phyloP scores from a whole-genome alignment of 768 basidiomycete species.

The Pulveroboletus sp. region DNA sequence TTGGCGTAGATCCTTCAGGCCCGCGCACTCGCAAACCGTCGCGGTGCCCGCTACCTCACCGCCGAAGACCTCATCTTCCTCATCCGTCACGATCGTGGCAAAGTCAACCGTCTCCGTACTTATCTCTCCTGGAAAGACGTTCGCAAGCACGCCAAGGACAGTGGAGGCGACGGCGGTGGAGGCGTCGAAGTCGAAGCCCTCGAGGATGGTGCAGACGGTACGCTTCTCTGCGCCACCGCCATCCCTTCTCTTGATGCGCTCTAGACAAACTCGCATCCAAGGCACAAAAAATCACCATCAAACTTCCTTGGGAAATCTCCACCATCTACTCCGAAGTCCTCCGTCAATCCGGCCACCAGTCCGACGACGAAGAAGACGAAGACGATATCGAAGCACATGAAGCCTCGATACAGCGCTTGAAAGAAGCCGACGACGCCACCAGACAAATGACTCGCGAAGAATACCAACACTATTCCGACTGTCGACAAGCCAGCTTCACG shows the following conservation, averaged over 20 bases:
- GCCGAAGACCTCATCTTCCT: constrained; percentile 97
- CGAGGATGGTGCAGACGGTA: constrained; percentile 83
- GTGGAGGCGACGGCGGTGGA: constrained; percentile 75
- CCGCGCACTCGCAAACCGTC: constrained; percentile 74
- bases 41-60: constrained; percentile 81
- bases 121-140: constrained; percentile 98
- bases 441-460: constrained; percentile 96
- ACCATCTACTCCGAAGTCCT: constrained; percentile 91
- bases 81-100: constrained; percentile 90
- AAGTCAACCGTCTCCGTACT: constrained; percentile 88
- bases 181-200: constrained; percentile 80
- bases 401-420: constrained; percentile 85
- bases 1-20: constrained; percentile 78
- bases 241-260: background rate
- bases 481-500: constrained; percentile 94
- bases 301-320: constrained; percentile 93
- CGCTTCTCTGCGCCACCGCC: constrained; percentile 8
- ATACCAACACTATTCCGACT: constrained; percentile 96
- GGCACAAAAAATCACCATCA: constrained; percentile 90
- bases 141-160: constrained; percentile 90
- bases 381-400: constrained; percentile 96
- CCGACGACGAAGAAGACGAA: constrained; percentile 95
- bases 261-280: constrained; percentile 78
- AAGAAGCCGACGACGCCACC: constrained; percentile 95
- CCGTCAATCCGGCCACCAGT: constrained; percentile 68